Evolutionary conservation across 2,329 filamentous ascomycete genomes (phyloP).

Genomic region (Botrytis sinoallii): DNA sequence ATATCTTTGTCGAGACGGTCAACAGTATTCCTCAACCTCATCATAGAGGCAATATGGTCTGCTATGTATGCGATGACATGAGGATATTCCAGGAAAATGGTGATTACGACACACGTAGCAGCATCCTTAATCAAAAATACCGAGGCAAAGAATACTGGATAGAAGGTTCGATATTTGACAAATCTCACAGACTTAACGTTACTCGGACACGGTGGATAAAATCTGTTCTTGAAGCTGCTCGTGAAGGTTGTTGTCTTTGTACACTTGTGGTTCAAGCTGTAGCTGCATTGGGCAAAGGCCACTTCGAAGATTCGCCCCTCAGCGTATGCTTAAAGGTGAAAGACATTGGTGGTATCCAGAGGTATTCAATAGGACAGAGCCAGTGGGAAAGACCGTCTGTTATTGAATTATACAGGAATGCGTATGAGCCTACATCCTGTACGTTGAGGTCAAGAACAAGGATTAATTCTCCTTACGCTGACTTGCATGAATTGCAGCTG

Average conservation of each 20-base stretch:
- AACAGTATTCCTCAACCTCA: not conserved
- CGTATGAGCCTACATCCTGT: not conserved
- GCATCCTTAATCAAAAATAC: too few relatives aligned
- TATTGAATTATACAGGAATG: not conserved
- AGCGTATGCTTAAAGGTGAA: not conserved
- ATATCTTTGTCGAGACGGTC: not conserved
- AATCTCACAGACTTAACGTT: not conserved
- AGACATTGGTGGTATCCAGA: not conserved
- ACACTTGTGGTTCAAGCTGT: not conserved
- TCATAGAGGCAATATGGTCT: not conserved
- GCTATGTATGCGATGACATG: not conserved
- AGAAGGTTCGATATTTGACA: too few relatives aligned
- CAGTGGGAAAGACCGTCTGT: not conserved
- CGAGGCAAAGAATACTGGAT: too few relatives aligned
- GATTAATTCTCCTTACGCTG: not conserved
- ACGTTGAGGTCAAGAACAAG: not conserved
- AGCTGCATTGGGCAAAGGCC: not conserved
- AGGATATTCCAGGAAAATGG: too few relatives aligned
- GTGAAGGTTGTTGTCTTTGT: not conserved
- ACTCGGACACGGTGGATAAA: not conserved
- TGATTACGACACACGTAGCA: too few relatives aligned
- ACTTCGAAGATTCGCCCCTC: not conserved
- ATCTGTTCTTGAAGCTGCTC: not conserved
- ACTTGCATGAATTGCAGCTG: not conserved
- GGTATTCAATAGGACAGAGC: not conserved